These are phyloP conservation scores for Podospora pseudocomata DNA, from an alignment of 495 filamentous ascomycete genomes.

Conservation along the genomic window DNA sequence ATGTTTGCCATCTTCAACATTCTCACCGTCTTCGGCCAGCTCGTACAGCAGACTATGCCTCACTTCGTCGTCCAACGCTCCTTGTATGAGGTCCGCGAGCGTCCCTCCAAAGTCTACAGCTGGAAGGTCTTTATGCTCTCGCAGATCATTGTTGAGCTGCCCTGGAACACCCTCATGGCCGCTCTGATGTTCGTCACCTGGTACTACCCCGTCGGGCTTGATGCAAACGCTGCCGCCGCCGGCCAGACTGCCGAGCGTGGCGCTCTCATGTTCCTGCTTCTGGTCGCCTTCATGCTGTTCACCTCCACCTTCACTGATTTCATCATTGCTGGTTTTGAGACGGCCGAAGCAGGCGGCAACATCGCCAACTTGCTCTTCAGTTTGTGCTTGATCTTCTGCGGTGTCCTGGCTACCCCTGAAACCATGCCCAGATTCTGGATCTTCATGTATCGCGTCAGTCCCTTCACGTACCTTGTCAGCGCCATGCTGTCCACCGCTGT, in stretches of 20 bases:
- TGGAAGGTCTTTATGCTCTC: conserved; percentile 81
- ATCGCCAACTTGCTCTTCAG: conserved; percentile 65
- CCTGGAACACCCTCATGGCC: conserved; percentile 69
- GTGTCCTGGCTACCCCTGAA: conserved; percentile 63
- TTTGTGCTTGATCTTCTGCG: conserved; percentile 67
- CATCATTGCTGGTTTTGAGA: conserved; percentile 64
- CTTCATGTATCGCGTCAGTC: conserved; percentile 78
- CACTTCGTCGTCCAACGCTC: conserved; percentile 72
- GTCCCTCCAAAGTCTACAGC: conserved; percentile 76
- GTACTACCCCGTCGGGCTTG: conserved; percentile 81
- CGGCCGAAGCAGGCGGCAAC: conserved; percentile 62
- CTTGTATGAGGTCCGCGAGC: conserved; percentile 82
- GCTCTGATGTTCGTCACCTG: conserved; percentile 67
- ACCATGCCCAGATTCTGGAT: conserved; percentile 73
- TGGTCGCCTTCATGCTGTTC: conserved; percentile 65
- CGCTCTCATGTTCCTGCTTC: conserved; percentile 62
- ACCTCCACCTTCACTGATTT: conserved; percentile 66
- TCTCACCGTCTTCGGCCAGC: conserved; percentile 68
- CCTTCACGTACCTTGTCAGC: conserved; percentile 67
- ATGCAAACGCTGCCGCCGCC: conserved; percentile 61
- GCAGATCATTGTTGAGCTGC: conserved; percentile 70
- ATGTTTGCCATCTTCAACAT: conserved; percentile 86
- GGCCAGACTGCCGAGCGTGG: conserved; percentile 56
- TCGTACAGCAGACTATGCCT: conserved; percentile 83
- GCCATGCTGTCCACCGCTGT: conserved; percentile 61